Evolutionary conservation across 2,329 filamentous ascomycete species (phyloP), one percentile per base, ranked within the genome.

Genomic region (Colletotrichum sp.): DNA sequence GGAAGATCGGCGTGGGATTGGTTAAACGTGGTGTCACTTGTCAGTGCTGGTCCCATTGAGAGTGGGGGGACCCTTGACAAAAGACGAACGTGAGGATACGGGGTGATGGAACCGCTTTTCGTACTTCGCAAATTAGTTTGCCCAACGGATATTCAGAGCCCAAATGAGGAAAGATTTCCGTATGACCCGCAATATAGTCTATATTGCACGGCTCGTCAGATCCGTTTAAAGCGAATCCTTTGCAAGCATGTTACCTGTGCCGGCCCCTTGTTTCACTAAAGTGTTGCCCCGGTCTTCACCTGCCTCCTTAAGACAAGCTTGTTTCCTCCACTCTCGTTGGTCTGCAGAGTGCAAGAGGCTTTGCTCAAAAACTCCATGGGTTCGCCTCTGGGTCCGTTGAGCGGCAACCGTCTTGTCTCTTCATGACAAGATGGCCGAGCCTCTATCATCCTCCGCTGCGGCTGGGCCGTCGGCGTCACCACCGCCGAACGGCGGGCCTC

Each of bases 231-330:
- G 55, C 52, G n/a, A n/a, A 60, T 60, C 36, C 24, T 30, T 39
- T 67, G 36, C 26, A 67, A 55, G 43, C 36, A 48, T 52, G 36
- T 52, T 52, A 32, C 64, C 39, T 67, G 59, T 61, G 55, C 55
- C 28, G 9, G 26, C 59, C 64, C 67, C 55, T 69, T 69, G 67
- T 69, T 69, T 61, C 55, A 69, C 67, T 26, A 60, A 21, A 60
- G 52, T 30, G 14, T 28, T 39, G 66, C 24, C 32, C 66, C 48
- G 30, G 30, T 60, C 32, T 28, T 39, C 36, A 34, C 66, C 66
- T 68, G 66, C 48, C 67, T 60, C 55, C 67, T 60, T 60, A 69
- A 69, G 67, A 43, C 55, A 48, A 63, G 68, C 68, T 70, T 70
- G 68, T 70, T 70, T 70, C 36, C 55, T 36, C 66, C 68, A 63